These are phyloP conservation scores for Didymosphaeria variabile DNA, from an alignment of 2,329 filamentous ascomycete genomes.

Conservation along the genomic window DNA sequence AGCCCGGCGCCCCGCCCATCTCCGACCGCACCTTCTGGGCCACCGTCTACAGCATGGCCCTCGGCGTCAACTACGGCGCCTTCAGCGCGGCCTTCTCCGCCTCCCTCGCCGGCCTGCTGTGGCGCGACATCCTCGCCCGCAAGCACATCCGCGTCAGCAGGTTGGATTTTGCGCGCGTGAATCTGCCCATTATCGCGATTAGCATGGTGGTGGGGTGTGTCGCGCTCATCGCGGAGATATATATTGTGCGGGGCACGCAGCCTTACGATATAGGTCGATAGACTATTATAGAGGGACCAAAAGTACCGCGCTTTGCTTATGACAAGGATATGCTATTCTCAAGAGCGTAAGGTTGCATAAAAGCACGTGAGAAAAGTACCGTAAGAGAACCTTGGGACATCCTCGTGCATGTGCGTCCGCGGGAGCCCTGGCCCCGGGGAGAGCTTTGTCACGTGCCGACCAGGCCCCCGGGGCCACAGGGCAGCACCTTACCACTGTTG, in stretches of 20 bases:
- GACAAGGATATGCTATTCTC: neutral
- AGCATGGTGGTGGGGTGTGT: constrained; percentile 71
- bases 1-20: constrained; percentile 59
- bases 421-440: no score
- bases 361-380: no score
- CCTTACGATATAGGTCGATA: constrained; percentile 41
- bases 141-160: constrained; percentile 73
- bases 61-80: constrained; percentile 78
- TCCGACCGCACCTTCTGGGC: constrained; percentile 75
- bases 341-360: no score
- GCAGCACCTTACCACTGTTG: no score
- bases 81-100: constrained; percentile 78
- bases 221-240: constrained; percentile 71
- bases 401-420: no score
- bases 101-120: constrained; percentile 74
- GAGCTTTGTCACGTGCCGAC: no score
- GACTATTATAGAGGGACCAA: neutral
- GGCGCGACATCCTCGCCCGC: constrained; percentile 73
- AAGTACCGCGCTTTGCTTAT: neutral
- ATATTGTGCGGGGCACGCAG: constrained; percentile 60
- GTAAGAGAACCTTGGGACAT: no score
- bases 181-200: constrained; percentile 75
- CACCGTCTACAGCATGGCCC: constrained; percentile 76
- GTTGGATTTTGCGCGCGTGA: constrained; percentile 73
- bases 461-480: no score